Evolutionary conservation across 352 stramenopile species (phyloP), one percentile per base, ranked within the genome.

Genomic region (Phytopythium ostracodes): DNA sequence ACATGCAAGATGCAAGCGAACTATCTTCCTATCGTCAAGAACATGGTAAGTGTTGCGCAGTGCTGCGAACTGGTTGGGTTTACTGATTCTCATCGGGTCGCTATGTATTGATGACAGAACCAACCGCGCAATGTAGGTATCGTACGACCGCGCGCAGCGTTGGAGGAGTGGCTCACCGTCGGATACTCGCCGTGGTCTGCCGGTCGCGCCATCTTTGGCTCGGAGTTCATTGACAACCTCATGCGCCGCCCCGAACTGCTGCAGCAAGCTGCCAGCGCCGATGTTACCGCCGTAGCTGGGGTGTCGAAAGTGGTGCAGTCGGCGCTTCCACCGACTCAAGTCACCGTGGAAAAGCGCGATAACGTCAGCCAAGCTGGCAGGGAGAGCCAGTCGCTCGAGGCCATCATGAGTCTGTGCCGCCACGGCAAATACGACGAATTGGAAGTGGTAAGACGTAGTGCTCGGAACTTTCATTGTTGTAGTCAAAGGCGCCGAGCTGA

Each of bases 111-210:
- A 22, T 22, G 52, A n/a, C 49, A 86, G 71, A 97, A 97, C 29
- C 74, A 96, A 59, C 87, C 87, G 7, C 77, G 73, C 12, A 88
- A 84, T 46, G 88, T 98, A 9, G 91, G 92, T 0, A 80, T 94
- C n/a, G 88, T 98, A 20, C 82, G 88, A 25, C 90, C 94, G 31
- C 79, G 89, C 15, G 73, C 70, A 27, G 87, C 89, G 5, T 71
- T 94, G 12, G 85, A 96, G 15, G 92, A 98, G 65, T 98, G 94
- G 94, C 66, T 96, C 15, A 59, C 77, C 4, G 71, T 93, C 12
- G 84, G 75, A n/a, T 98, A 97, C 67, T 96, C 97, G 6, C 94
- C 94, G 4, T 98, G 94, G 94, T 92, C 75, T 6, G 87, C 84
- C 14, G 91, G 81, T 1, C 74, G 75, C n/a, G 60, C 76, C 10